These are phyloP conservation scores for Saccharomyces pastorianus DNA, from an alignment of 1,139 yeast species.

Conservation along the genomic window DNA sequence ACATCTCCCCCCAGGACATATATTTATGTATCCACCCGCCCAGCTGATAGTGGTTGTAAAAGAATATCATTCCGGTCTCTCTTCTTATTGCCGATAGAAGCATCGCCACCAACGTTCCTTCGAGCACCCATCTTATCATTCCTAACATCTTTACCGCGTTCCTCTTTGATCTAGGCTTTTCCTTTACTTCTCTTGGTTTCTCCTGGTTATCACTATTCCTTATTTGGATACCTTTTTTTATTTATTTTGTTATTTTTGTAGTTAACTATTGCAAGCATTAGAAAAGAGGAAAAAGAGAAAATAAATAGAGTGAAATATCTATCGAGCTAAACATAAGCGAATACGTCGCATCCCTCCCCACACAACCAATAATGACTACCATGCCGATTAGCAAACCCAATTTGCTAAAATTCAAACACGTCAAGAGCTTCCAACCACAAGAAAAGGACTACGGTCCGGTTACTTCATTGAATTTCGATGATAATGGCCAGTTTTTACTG, in stretches of 20 bases:
- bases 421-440: conserved; percentile 46
- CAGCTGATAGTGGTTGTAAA: conserved; percentile 37
- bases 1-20: conserved; percentile 44
- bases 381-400: conserved; percentile 36
- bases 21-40: conserved; percentile 48
- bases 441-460: conserved; percentile 49
- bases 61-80: conserved; percentile 48
- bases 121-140: conserved; percentile 36
- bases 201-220: not conserved
- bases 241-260: not conserved
- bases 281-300: not conserved
- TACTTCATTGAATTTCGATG: conserved; percentile 81
- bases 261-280: not conserved
- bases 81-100: conserved; percentile 58
- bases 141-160: not conserved
- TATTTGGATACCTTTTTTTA: not conserved
- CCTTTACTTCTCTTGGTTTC: not conserved
- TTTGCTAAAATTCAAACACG: conserved; percentile 44
- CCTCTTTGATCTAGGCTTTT: not conserved
- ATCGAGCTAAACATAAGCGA: not conserved
- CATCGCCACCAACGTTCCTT: conserved; percentile 52
- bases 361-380: not conserved
- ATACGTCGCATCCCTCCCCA: not conserved
- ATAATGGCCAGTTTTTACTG: conserved; percentile 69
- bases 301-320: not conserved